Conservation (phyloP, 2,329 filamentous ascomycete genomes). For the Chrysoporthe cubensis region DNA sequence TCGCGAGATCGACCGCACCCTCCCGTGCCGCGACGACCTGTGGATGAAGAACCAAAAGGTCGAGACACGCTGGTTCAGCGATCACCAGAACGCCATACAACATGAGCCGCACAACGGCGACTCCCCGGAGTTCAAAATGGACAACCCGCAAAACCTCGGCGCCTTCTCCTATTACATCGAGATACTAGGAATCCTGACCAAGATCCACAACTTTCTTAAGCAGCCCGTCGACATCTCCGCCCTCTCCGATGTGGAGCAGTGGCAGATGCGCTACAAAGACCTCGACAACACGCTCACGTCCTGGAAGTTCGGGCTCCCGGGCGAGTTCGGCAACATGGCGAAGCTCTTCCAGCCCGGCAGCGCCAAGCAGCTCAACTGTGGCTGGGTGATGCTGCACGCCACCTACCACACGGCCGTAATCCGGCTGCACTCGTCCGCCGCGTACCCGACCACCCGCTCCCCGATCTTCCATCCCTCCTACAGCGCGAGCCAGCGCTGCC, state of each 20-base stretch:
- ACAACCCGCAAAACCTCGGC: slow-evolving; percentile 79
- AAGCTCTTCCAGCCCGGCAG: slow-evolving; percentile 73
- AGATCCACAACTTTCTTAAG: slow-evolving; percentile 87
- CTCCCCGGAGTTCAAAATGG: slow-evolving; percentile 64
- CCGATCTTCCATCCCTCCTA: slow-evolving; percentile 89
- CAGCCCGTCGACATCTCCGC: slow-evolving; percentile 87
- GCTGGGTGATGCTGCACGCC: slow-evolving; percentile 89
- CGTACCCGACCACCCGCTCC: slow-evolving; percentile 87
- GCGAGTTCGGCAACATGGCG: slow-evolving; percentile 82
- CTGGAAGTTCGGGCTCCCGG: slow-evolving; percentile 84
- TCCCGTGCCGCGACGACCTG: slow-evolving; percentile 86
- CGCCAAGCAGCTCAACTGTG: slow-evolving; percentile 74
- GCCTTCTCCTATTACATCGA: slow-evolving; percentile 91
- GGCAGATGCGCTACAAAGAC: slow-evolving; percentile 85
- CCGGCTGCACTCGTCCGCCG: slow-evolving; percentile 86
- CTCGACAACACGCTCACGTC: slow-evolving; percentile 78
- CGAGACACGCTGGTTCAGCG: slow-evolving; percentile 80
- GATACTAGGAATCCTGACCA: slow-evolving; percentile 82
- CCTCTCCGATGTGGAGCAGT: slow-evolving; percentile 81
- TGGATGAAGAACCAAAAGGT: slow-evolving; percentile 84
- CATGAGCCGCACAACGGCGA: slow-evolving; percentile 23
- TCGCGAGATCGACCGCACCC: slow-evolving; percentile 82
- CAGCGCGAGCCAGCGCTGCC: slow-evolving; percentile 80
- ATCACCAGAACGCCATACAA: slow-evolving; percentile 23
- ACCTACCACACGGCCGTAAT: slow-evolving; percentile 91